Base-by-base conservation (phyloP, 495 filamentous ascomycete genomes). In the Penicillium chermesinum region DNA sequence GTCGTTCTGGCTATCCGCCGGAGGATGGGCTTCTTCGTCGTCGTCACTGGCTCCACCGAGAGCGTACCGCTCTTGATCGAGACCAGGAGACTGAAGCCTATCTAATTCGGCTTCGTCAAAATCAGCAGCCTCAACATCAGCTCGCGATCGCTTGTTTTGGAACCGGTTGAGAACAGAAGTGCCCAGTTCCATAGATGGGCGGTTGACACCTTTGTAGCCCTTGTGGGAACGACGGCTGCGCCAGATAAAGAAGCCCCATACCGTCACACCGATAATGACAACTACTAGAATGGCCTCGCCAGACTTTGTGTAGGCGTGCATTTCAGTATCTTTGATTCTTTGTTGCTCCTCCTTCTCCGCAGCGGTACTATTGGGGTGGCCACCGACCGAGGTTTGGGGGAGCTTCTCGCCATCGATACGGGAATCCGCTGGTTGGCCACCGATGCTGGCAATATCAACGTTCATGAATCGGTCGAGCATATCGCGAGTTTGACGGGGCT, bases 381-480 rank as follows among this genome's bases (percentile, higher is more conserved):
- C 89, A 34, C 93, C 91, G 16, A 96, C 91, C 12, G 86, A 86
- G 1, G 88, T 91, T 55, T 91, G 81, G 3, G 84, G 85, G 7
- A 74, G 50, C 55, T 95, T 93, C 63, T 95, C 88, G 14, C 93
- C 93, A 57, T 95, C 91, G 49, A 98, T 88, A 38, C 83, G 78
- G 12, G 83, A 88, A 63, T 97, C 89, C 0, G 89, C 78, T 0
- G 93, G 93, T 34, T 66, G 63, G 33, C 91, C 91, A 48, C 93
- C 93, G 46, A 97, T 96, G 62, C 80, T 85, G 52, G 79, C 85
- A 51, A 97, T 96, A 61, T 98, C 89, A 17, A 98, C 90, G 25
- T 82, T 82, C 75, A 96, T 89, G 66, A 97, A 96, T 14, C 93
- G 85, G 64, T 97, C 93, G 8, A 96, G 82, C 94, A 98, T 98